A percentile compares a stretch with the other conserved stretches of the same genome.
Conservation (phyloP, 805 yeast genomes). For the Yamadazyma insecticola region DNA sequence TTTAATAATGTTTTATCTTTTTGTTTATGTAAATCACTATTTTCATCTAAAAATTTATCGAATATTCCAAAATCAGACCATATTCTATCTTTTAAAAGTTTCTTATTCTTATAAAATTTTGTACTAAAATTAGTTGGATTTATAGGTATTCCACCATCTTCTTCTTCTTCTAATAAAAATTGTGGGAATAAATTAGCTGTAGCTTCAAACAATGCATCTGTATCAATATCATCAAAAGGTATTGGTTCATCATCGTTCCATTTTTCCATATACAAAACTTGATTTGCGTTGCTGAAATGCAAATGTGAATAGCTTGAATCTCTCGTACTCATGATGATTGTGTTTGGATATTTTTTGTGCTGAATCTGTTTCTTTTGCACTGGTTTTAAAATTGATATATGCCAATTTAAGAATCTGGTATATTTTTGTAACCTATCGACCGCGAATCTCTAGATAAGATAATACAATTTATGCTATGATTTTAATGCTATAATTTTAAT, state of each 20-base stretch:
- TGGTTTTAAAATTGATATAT: no score
- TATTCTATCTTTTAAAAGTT: constrained; percentile 21
- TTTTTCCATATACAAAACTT: constrained; percentile 36
- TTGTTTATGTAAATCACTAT: constrained; percentile 12
- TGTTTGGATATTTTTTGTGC: no score
- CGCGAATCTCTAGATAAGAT: no score
- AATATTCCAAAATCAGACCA: constrained; percentile 34
- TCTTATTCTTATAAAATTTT: constrained; percentile 31
- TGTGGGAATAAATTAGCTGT: constrained; percentile 34
- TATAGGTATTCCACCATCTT: constrained; percentile 35
- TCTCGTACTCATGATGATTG: no score
- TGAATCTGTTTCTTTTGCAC: no score
- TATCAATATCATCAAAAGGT: constrained; percentile 40
- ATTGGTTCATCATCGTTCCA: constrained; percentile 36
- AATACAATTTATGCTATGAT: no score
- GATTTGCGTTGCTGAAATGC: constrained; percentile 36
- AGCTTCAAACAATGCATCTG: constrained; percentile 32
- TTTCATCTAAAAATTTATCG: constrained; percentile 19
- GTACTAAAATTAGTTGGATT: constrained; percentile 35
- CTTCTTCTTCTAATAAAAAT: constrained; percentile 34
- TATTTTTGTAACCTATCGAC: no score
- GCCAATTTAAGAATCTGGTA: no score
- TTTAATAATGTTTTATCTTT: constrained; percentile 30
- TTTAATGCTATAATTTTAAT: no score
- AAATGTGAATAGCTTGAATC: constrained; percentile 16